A percentile compares a stretch with the other conserved stretches of the same genome.
phyloP scores from a whole-genome alignment of 1,284 basidiomycete genomes.

The Neolentinus lepideus region DNA sequence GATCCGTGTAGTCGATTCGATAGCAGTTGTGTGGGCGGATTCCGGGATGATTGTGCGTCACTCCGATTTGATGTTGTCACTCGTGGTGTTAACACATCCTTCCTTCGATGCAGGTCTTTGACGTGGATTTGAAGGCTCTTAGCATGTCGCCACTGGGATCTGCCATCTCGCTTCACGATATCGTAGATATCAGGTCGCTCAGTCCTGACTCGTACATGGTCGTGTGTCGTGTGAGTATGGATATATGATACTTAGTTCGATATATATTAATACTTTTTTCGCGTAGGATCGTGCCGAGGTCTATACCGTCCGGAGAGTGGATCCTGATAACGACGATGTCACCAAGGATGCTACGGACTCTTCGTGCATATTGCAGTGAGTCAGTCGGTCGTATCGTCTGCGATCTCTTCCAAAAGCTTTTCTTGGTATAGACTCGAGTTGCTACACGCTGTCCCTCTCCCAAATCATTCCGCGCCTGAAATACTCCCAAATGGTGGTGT shows the following conservation, averaged over 20 bases:
- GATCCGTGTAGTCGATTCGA: slow-evolving; percentile 18
- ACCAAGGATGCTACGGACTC: neutral
- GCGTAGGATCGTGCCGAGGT: slow-evolving; percentile 36
- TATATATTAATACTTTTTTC: neutral
- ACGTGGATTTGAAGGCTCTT: slow-evolving; percentile 34
- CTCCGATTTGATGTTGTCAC: slow-evolving; percentile 3
- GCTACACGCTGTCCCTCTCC: neutral
- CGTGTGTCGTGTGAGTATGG: slow-evolving; percentile 29
- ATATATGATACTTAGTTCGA: neutral
- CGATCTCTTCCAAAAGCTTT: neutral
- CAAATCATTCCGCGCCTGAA: neutral
- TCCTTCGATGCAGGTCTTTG: neutral
- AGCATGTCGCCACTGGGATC: slow-evolving; percentile 17
- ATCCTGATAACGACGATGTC: slow-evolving; percentile 30
- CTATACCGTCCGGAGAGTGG: slow-evolving; percentile 27
- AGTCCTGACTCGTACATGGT: slow-evolving; percentile 30
- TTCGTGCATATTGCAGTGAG: slow-evolving; percentile 12
- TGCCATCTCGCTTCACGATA: slow-evolving; percentile 21
- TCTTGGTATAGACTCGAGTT: neutral
- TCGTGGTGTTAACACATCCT: neutral
- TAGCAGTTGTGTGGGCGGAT: slow-evolving; percentile 39
- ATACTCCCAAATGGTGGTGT: neutral
- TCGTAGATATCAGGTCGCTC: slow-evolving; percentile 32
- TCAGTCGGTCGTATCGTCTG: neutral
- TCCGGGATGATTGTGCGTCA: slow-evolving; percentile 33